A percentile compares a stretch with the other conserved stretches of the same genome.
Conservation (phyloP, 2,329 filamentous ascomycete genomes). For the Scytalidium sp. region DNA sequence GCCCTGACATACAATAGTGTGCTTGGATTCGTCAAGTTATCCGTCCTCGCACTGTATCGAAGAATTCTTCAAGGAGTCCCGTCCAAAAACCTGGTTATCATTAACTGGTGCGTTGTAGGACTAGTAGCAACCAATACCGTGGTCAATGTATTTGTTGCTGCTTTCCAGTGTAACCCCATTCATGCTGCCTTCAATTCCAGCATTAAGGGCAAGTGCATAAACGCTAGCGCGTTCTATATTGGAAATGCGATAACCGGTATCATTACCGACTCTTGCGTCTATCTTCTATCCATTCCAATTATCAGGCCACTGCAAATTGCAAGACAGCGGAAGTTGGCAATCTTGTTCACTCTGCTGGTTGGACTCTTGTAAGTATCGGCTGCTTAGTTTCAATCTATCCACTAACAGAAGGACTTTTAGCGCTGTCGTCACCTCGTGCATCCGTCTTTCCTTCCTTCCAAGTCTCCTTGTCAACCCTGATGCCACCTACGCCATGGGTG, state of each 20-base stretch:
- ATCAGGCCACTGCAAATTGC: neutral
- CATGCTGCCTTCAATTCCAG: neutral
- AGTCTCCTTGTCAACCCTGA: conserved; percentile 35
- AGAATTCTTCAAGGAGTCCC: neutral
- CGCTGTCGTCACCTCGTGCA: conserved; percentile 42
- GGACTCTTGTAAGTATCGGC: neutral
- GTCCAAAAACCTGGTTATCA: neutral
- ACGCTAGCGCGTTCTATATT: neutral
- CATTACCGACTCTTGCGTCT: neutral
- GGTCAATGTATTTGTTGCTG: neutral
- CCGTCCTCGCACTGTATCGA: neutral
- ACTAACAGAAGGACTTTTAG: conserved; percentile 19
- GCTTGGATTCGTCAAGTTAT: neutral
- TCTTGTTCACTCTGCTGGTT: neutral
- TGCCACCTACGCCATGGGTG: conserved; percentile 31
- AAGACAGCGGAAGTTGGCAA: neutral
- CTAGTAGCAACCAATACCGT: neutral
- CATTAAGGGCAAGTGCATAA: neutral
- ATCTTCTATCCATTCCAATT: neutral
- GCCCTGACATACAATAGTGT: neutral
- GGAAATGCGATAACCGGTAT: neutral
- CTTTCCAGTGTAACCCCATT: neutral
- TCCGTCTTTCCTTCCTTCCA: conserved; percentile 43
- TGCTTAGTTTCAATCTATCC: neutral
- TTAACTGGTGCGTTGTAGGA: neutral